Base-by-base conservation (phyloP, 1,284 basidiomycete species). In the Sutorius eximius region DNA sequence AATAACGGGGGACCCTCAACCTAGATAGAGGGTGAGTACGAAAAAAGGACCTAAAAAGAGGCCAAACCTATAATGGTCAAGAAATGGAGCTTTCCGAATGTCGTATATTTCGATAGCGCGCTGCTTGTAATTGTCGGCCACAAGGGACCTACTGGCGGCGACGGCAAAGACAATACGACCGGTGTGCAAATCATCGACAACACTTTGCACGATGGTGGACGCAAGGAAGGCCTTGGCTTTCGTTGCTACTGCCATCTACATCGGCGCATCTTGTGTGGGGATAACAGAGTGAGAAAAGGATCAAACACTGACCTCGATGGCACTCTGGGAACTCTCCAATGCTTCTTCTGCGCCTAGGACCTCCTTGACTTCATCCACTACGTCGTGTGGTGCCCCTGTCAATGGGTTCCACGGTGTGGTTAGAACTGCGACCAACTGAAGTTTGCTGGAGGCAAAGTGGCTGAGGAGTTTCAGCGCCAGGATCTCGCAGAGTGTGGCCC, bases 61-160 rank as follows among this genome's bases (percentile, higher is more conserved):
- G 43, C 51, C 69, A 33, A 38, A 85, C 82, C 86, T 76, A 66
- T 92, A 92, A 65, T 94, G 90, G 63, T 95, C 87, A 27, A 95
- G 77, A 74, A 92, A 91, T 0, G 92, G 87, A 0, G 87, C 83
- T 27, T 78, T 80, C 34, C 81, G 80, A 18, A 82, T 80, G 63
- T 94, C 83, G 65, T 95, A 94, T 12, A 90, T 75, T 63, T 89
- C 81, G 51, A 91, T 88, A 5, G 81, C 79, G 33, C 82, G 81
- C 32, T 85, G 85, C 65, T 94, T 90, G 74, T 95, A 95, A 64
- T 91, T 91, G 70, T 95, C 93, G 29, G 87, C 84, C 11, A 95
- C 78, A 52, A 95, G 81, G 3, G 91, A 89, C 27, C 86, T 81
- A 50, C 78, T 81, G 2, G 86, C 83, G 3, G 82, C 74, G 46